phyloP scores from a whole-genome alignment of 1,139 yeast species.

The Taphrina sp. region DNA sequence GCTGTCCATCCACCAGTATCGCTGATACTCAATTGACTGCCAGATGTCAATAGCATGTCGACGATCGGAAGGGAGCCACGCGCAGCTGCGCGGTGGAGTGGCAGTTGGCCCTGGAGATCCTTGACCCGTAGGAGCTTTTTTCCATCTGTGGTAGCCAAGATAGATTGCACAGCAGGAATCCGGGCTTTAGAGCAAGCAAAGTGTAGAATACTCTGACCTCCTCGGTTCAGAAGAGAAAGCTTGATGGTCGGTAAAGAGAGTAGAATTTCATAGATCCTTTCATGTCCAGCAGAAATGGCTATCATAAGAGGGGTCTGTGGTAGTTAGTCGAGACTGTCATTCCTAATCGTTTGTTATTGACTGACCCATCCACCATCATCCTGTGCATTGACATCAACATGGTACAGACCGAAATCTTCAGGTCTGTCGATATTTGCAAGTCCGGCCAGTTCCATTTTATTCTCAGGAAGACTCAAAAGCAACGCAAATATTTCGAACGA shows the following conservation, averaged over 20 bases:
- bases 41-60: constrained; percentile 52
- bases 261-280: constrained; percentile 51
- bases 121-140: constrained; percentile 45
- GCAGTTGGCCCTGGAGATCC: constrained; percentile 64
- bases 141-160: constrained; percentile 7
- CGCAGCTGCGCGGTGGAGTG: constrained; percentile 83
- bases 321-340: too few species aligned
- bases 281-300: constrained; percentile 69
- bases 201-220: constrained; percentile 75
- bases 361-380: constrained; percentile 28
- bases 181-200: constrained; percentile 49
- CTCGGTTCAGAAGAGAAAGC: constrained; percentile 55
- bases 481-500: constrained; percentile 55
- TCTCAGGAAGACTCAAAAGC: constrained; percentile 48
- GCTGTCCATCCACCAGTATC: constrained; percentile 83
- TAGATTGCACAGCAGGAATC: constrained; percentile 18
- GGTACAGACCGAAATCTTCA: constrained; percentile 14
- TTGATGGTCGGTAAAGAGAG: constrained; percentile 51
- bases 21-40: constrained; percentile 64
- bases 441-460: constrained; percentile 55
- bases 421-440: not conserved
- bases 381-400: constrained; percentile 16
- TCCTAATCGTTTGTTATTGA: too few species aligned
- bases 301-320: constrained; percentile 83
- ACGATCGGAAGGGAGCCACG: constrained; percentile 63